Evolutionary conservation across 2,329 filamentous ascomycete species (phyloP).

Genomic region (Penicillium sp.): DNA sequence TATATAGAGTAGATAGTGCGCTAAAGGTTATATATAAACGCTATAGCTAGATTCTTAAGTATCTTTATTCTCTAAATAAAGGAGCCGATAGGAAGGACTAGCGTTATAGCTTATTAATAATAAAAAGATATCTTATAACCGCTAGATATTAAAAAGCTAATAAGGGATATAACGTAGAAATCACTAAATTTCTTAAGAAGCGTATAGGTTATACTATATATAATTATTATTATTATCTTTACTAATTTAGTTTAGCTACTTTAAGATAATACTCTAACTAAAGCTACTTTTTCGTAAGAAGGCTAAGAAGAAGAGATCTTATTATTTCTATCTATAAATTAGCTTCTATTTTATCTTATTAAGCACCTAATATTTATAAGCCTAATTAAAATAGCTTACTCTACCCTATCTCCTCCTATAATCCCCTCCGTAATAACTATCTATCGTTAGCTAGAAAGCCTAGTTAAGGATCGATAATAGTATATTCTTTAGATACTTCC

Average conservation of each 20-base stretch:
- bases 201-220: too few relatives aligned
- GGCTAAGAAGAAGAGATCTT: slow-evolving; percentile 8
- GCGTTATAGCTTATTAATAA: not conserved
- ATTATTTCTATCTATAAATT: too few relatives aligned
- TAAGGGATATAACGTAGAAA: too few relatives aligned
- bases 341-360: slow-evolving; percentile 16
- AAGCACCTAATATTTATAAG: slow-evolving; percentile 14
- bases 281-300: not conserved
- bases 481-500: slow-evolving; percentile 5
- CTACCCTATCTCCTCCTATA: slow-evolving; percentile 4
- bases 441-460: not conserved
- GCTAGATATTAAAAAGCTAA: too few relatives aligned
- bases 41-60: slow-evolving; percentile 7
- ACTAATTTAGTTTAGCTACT: not conserved
- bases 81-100: not conserved
- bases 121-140: not conserved
- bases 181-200: too few relatives aligned
- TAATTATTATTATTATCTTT: slow-evolving; percentile 2
- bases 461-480: not conserved
- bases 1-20: too few relatives aligned
- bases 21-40: too few relatives aligned
- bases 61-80: slow-evolving; percentile 6
- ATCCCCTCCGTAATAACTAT: slow-evolving; percentile 13
- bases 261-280: not conserved
- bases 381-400: slow-evolving; percentile 12